A percentile compares a stretch with the other conserved stretches of the same genome.
phyloP scores from a whole-genome alignment of 1,284 basidiomycete genomes.

The Retiboletus fuscus region DNA sequence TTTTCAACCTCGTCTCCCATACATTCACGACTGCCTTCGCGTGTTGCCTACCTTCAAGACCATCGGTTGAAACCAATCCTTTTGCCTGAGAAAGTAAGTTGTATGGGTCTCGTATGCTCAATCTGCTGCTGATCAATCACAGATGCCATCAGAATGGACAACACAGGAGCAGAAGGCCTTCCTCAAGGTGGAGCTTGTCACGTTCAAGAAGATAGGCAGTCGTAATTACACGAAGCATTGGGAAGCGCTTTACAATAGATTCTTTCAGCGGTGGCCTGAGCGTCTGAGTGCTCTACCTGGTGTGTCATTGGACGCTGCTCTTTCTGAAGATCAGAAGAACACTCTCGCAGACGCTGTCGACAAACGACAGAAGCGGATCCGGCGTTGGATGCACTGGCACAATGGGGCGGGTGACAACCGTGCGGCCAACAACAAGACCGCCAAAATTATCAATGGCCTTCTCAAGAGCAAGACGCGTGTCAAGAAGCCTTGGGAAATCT shows the following conservation, averaged over 20 bases:
- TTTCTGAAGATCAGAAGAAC: not conserved
- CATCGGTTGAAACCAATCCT: not conserved
- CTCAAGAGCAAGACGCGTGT: not conserved
- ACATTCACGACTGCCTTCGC: not conserved
- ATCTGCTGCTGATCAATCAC: not conserved
- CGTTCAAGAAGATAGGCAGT: conserved; percentile 1
- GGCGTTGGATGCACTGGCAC: not conserved
- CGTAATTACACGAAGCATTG: conserved; percentile 2
- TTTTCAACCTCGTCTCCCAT: not conserved
- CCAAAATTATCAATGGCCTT: not conserved
- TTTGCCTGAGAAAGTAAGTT: not conserved
- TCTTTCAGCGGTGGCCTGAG: conserved; percentile 1
- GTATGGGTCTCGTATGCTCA: not conserved
- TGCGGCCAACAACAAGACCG: not conserved
- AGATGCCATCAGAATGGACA: conserved; percentile 7
- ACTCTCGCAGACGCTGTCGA: not conserved
- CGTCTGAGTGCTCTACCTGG: not conserved
- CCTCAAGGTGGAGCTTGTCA: conserved; percentile 3
- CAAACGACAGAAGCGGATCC: not conserved
- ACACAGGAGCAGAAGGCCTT: conserved; percentile 7
- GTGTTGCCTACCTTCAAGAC: not conserved
- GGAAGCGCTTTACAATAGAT: not conserved
- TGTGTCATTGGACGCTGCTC: not conserved
- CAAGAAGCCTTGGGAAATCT: conserved; percentile 5
- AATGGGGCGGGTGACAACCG: not conserved